These are phyloP conservation scores for Debaryomycetaceae sp. DNA, from an alignment of 1,139 yeast genomes.

Conservation along the genomic window DNA sequence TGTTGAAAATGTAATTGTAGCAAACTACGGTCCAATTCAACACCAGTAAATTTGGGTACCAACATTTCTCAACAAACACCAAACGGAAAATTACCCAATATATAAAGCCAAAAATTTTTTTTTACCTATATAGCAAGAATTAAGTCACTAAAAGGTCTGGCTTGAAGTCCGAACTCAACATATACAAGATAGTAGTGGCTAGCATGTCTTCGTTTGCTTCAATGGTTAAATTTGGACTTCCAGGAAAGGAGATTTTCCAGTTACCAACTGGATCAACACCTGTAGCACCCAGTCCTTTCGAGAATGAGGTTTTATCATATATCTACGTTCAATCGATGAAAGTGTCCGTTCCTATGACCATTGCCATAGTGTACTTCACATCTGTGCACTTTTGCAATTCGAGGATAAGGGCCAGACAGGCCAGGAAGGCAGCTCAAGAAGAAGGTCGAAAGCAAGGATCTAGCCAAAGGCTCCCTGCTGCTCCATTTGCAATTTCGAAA, in stretches of 20 bases:
- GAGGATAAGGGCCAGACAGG: constrained; percentile 34
- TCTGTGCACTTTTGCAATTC: constrained; percentile 58
- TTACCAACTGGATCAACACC: constrained; percentile 32
- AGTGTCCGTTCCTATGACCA: constrained; percentile 50
- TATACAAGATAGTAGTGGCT: too few relatives aligned
- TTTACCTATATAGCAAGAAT: too few relatives aligned
- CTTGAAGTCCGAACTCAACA: too few relatives aligned
- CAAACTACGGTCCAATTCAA: too few relatives aligned
- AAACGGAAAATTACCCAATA: too few relatives aligned
- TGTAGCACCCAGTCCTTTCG: constrained; percentile 38
- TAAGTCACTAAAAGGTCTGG: too few relatives aligned
- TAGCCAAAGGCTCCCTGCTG: constrained; percentile 45
- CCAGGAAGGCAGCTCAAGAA: constrained; percentile 14
- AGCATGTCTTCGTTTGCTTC: neutral
- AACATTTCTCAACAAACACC: neutral
- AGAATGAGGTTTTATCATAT: constrained; percentile 20
- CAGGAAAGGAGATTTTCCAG: constrained; percentile 30
- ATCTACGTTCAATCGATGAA: constrained; percentile 33
- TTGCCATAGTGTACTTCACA: constrained; percentile 59
- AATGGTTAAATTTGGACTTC: constrained; percentile 34
- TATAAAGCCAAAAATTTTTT: too few relatives aligned
- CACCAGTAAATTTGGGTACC: neutral
- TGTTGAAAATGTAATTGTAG: too few relatives aligned
- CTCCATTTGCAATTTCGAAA: constrained; percentile 52
- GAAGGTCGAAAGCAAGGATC: constrained; percentile 12